Base-by-base conservation (phyloP, 2,329 filamentous ascomycete genomes). In the Alternaria metachromatica region DNA sequence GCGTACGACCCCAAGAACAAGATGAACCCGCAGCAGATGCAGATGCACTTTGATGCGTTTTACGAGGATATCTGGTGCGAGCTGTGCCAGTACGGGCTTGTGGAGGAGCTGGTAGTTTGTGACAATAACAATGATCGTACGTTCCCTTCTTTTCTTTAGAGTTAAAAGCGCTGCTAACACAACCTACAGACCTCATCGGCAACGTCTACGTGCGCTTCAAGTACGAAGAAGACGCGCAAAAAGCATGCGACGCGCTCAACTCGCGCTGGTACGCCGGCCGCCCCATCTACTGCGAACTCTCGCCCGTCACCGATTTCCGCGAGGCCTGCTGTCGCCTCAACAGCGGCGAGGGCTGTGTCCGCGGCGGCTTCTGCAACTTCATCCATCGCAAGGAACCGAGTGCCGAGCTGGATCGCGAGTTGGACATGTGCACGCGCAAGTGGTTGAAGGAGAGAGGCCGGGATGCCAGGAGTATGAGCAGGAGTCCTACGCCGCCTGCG, bases 51-150 rank as follows among this genome's bases (percentile, higher is more conserved):
- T 80, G 96, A 99, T 83, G 96, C 96, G 77, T 99, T 99, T 82
- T 99, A 99, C 86, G 96, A 99, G 85, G 96, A 99, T 81, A 94
- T 99, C 72, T 99, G 96, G 95, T 98, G 95, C 84, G 96, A 99
- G 88, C 93, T 99, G 86, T 98, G 96, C 90, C 72, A 97, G 84
- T 99, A 96, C 81, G 96, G 96, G 72, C 93, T 98, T 83, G 87
- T 98, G 37, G 96, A 99, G 84, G 96, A 99, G 84, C 88, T 99
- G 12, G 96, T 99, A 12, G 95, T 99, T 3, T 99, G 96, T 83
- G 96, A 99, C 84, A 99, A 99, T 83, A 98, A 98, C 83, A 99
- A 99, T 83, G 96, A 99, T 80, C 95, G 90, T 92, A 13, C 10
- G 30, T 37, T 20, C 55, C 26, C 23, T 25, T 25, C 23, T 25